Conservation (phyloP, 1,139 yeast species). For the Diutina rugosa region DNA sequence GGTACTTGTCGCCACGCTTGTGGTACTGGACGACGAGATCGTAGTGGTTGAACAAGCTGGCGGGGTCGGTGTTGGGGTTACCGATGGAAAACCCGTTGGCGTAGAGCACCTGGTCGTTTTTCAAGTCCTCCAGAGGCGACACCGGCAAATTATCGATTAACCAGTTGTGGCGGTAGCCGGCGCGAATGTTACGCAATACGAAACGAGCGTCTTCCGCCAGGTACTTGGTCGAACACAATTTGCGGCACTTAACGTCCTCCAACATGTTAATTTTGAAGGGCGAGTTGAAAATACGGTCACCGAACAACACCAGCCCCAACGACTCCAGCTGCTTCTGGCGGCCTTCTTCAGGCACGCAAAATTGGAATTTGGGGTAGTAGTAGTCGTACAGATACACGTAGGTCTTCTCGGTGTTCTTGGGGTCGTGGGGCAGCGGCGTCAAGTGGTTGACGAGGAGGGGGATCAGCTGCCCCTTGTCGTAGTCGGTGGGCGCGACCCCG, state of each 20-base stretch:
- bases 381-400: conserved; percentile 71
- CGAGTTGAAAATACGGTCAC: conserved; percentile 89
- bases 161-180: conserved; percentile 87
- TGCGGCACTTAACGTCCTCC: conserved; percentile 51
- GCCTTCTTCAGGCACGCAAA: conserved; percentile 65
- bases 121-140: conserved; percentile 45
- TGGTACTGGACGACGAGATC: conserved; percentile 76
- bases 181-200: conserved; percentile 64
- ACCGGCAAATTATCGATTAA: conserved; percentile 91
- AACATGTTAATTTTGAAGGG: conserved; percentile 77
- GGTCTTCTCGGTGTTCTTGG: conserved; percentile 26
- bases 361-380: conserved; percentile 72
- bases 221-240: conserved; percentile 49
- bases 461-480: conserved; percentile 55
- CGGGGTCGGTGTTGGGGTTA: conserved; percentile 32
- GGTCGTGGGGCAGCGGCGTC: conserved; percentile 59
- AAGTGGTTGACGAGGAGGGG: conserved; percentile 81
- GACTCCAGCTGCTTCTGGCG: conserved; percentile 75
- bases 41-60: conserved; percentile 64
- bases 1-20: conserved; percentile 50
- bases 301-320: conserved; percentile 84
- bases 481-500: conserved; percentile 90
- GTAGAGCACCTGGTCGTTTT: conserved; percentile 50
- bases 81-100: conserved; percentile 81
- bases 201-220: conserved; percentile 56